Conservation (phyloP, 1,284 basidiomycete species). For the Porodaedalea pini region DNA sequence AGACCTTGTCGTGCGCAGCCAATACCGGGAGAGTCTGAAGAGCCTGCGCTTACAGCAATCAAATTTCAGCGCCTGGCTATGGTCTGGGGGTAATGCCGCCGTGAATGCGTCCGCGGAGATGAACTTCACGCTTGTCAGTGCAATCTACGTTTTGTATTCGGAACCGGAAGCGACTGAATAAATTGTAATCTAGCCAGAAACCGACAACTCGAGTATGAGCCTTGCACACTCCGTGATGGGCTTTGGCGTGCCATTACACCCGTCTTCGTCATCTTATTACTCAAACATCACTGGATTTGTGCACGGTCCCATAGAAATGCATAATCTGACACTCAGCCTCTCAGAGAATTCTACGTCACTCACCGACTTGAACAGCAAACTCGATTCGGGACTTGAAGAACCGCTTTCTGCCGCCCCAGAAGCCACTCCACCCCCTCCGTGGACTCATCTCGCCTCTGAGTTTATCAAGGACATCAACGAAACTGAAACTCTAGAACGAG, state of each 20-base stretch:
- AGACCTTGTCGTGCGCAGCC: conserved; percentile 55
- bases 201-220: conserved; percentile 41
- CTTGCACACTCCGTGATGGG: conserved; percentile 51
- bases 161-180: conserved; percentile 8
- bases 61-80: conserved; percentile 74
- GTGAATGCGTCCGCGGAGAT: conserved; percentile 7
- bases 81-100: conserved; percentile 48
- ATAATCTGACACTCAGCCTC: conserved; percentile 51
- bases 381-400: neutral
- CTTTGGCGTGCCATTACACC: conserved; percentile 44
- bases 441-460: conserved; percentile 47
- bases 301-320: conserved; percentile 54
- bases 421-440: conserved; percentile 31
- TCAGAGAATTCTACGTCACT: neutral
- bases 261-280: conserved; percentile 56
- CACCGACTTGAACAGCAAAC: neutral
- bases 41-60: conserved; percentile 54
- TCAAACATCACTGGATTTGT: conserved; percentile 74
- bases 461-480: conserved; percentile 49
- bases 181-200: conserved; percentile 43
- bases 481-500: conserved; percentile 43
- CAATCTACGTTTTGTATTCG: neutral
- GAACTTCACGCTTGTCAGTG: conserved; percentile 67
- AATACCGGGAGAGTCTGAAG: conserved; percentile 60
- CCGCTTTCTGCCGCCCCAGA: conserved; percentile 35